These are phyloP conservation scores for Aspergillus pseudoviridinutans DNA, from an alignment of 2,329 filamentous ascomycete genomes.

Conservation along the genomic window DNA sequence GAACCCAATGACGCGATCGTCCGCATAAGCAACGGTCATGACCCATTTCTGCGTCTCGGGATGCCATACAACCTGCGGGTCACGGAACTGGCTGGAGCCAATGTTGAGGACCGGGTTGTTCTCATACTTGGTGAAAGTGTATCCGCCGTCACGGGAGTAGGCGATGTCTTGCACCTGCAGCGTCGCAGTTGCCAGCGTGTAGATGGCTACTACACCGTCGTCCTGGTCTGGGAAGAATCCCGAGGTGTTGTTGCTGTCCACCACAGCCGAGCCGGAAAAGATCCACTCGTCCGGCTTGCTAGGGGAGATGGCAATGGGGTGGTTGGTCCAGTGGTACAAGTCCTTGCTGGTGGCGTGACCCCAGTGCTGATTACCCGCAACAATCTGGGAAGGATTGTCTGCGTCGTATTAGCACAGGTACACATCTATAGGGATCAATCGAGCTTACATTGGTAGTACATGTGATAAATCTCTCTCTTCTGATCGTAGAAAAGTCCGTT, in stretches of 20 bases:
- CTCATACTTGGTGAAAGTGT: conserved; percentile 57
- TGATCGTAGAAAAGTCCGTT: conserved; percentile 60
- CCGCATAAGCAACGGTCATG: conserved; percentile 53
- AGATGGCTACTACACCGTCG: conserved; percentile 62
- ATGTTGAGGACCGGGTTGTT: conserved; percentile 59
- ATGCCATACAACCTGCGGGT: conserved; percentile 63
- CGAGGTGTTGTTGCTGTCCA: conserved; percentile 61
- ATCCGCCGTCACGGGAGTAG: conserved; percentile 59
- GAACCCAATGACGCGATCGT: conserved; percentile 57
- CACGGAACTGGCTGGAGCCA: conserved; percentile 57
- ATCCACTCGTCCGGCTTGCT: conserved; percentile 42
- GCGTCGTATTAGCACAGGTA: not conserved
- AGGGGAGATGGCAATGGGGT: conserved; percentile 57
- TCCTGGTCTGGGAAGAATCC: conserved; percentile 61
- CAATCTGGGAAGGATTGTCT: conserved; percentile 49
- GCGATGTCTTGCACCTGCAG: conserved; percentile 56
- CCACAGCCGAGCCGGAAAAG: conserved; percentile 55
- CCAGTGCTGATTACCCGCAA: conserved; percentile 62
- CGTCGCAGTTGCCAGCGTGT: conserved; percentile 39
- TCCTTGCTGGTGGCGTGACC: conserved; percentile 62
- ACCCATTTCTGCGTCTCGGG: conserved; percentile 51
- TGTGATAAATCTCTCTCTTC: conserved; percentile 54
- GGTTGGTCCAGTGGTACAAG: conserved; percentile 62
- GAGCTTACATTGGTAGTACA: conserved; percentile 61
- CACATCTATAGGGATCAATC: not conserved